These are phyloP conservation scores for Marsdenia floribunda DNA, from an alignment of 257 asterid species.

Conservation along the genomic window DNA sequence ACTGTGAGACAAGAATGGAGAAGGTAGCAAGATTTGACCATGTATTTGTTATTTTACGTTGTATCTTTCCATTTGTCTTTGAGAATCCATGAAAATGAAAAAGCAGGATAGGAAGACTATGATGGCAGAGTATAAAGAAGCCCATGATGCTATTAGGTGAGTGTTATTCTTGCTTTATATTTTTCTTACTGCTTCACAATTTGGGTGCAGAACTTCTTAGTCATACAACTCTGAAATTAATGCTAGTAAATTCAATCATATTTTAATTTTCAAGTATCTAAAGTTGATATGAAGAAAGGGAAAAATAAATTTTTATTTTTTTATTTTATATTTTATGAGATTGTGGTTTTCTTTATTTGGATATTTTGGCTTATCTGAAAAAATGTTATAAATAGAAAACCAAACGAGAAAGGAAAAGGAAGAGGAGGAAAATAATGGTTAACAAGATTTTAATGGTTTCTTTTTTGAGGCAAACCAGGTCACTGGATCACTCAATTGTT, in stretches of 20 bases:
- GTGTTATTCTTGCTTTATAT: conserved; percentile 16
- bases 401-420: not conserved
- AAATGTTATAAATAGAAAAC: not conserved
- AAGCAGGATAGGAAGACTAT: conserved; percentile 37
- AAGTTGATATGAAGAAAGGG: not conserved
- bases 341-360: not conserved
- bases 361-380: not conserved
- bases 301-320: not conserved
- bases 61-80: not conserved
- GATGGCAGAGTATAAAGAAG: conserved; percentile 40
- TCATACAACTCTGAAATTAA: not conserved
- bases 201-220: not conserved
- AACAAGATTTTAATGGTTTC: not conserved
- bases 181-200: not conserved
- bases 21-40: conserved; percentile 10
- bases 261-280: not conserved
- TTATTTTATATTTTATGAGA: not conserved
- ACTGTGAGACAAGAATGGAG: conserved; percentile 34
- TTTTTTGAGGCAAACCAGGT: conserved; percentile 25
- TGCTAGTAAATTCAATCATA: not conserved
- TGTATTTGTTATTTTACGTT: conserved; percentile 4
- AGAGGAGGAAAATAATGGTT: not conserved
- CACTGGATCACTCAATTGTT: conserved; percentile 46
- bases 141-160: conserved; percentile 56
- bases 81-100: not conserved